Evolutionary conservation across 202 grass and related monocot genomes (phyloP), one percentile per base, ranked within the genome.

Genomic region (Elaeis oleifera): DNA sequence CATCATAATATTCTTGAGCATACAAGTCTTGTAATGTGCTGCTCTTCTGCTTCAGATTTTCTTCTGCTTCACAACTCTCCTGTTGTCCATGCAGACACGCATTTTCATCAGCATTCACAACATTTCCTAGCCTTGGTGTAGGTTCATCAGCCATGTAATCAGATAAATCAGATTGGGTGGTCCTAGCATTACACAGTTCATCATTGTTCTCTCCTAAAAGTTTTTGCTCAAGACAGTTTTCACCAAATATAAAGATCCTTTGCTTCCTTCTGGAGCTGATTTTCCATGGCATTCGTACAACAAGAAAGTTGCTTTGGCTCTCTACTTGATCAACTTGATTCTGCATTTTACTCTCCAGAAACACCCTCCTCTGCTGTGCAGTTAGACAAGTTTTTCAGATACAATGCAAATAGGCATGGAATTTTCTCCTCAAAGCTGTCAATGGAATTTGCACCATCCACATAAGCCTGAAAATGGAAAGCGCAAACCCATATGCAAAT

Each of bases 11-110:
- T 51, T 74, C 63, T 69, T 72, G 56, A 27, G 79, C 75, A 69
- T 85, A 86, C 17, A 92, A 60, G 79, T 92, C 94, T 58, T 92
- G 54, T 31, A 92, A 62, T 58, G 84, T 81, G 72, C 14, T 79
- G 48, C 74, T 83, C 62, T 50, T 61, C 28, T 86, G 73, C 56
- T 20, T 62, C 27, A 75, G 65, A 73, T 31, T 72, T 9, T 80
- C 65, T 52, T 21, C 70, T 72, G 51, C 20, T 70, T 69, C 56
- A 60, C 54, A 69, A 58, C 53, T 80, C 68, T 36, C 76, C 58
- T 65, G 66, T 29, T 72, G 27, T 20, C 17, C 76, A 83, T 68
- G 64, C 18, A 61, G 23, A 71, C 36, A 71, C 48, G 52, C 62
- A 65, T 75, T 60, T 58, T 64, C 50, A 8, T 54, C 63, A 50